Evolutionary conservation across 208 protist species (phyloP), one percentile per base, ranked within the genome.

Genomic region (Endotrypanum monterogeii): DNA sequence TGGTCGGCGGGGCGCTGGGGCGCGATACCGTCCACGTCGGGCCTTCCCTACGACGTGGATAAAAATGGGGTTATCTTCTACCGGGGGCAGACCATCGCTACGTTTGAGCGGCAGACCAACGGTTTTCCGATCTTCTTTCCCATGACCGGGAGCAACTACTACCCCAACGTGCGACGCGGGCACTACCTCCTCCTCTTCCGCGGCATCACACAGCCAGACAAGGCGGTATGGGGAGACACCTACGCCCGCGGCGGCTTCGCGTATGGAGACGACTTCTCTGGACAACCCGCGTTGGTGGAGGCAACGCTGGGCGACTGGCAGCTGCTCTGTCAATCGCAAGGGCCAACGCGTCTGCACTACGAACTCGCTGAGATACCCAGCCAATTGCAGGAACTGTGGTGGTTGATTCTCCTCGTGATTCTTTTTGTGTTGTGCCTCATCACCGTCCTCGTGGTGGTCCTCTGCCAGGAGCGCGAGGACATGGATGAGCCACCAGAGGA

Each of bases 391-490:
- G 52, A 56, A 32, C n/a, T 56, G 32, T 85, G 81, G 81, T 85
- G 81, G 81, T 62, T 61, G 9, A 73, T 80, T 39, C 74, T 61
- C 63, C 60, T 85, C 20, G 9, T 60, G 7, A 57, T 85, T 28
- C 54, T 80, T 12, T 79, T 85, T 66, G 67, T 79, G 20, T 52
- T 82, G 28, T 73, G 67, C 68, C 66, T 82, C 50, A 57, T 85
- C 55, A 50, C 65, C 54, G 75, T 82, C 65, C 51, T 85, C 41
- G 46, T 82, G 7, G 56, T 78, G 28, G 56, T 39, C 20, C 63
- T 56, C 54, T 85, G 81, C 76, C 81, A 85, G 58, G 81, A 85
- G 57, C 81, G 81, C n/a, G 81, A 85, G 76, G 81, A 85, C 65
- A 82, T 79, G 81, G 81, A 85, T 60, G 81, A 85, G 73, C 81